These are phyloP conservation scores for Piromyces finnis DNA, from an alignment of 192 early-diverging fungal genomes.

Conservation along the genomic window DNA sequence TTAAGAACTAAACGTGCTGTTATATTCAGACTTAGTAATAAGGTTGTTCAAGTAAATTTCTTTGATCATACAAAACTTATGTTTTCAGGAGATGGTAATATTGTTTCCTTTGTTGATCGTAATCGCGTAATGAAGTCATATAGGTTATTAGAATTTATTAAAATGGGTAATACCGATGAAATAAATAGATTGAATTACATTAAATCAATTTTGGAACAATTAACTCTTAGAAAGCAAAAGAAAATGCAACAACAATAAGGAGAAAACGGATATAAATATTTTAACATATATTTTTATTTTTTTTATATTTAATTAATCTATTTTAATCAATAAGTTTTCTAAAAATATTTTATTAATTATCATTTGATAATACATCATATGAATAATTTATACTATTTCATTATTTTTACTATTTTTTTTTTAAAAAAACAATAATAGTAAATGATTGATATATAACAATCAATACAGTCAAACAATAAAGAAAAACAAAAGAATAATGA, in stretches of 20 bases:
- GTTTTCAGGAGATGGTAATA: constrained; percentile 25
- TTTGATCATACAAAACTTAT: constrained; percentile 58
- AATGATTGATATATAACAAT: too few species aligned
- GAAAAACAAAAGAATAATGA: too few species aligned
- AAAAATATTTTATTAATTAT: too few species aligned
- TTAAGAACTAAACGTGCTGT: constrained; percentile 37
- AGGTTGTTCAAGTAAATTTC: constrained; percentile 50
- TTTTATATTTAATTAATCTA: too few species aligned
- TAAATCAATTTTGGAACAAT: not conserved
- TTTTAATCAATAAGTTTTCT: too few species aligned
- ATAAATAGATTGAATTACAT: not conserved
- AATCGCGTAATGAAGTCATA: not conserved
- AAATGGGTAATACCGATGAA: not conserved
- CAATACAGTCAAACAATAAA: too few species aligned
- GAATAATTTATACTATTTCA: too few species aligned
- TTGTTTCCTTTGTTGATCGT: constrained; percentile 38
- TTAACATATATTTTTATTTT: too few species aligned
- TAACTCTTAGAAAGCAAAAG: not conserved
- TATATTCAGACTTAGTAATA: constrained; percentile 48
- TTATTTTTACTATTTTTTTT: too few species aligned
- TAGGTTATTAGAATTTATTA: not conserved
- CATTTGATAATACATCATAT: too few species aligned
- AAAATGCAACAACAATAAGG: not conserved
- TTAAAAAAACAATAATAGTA: too few species aligned
- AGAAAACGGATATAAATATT: not conserved